These are phyloP conservation scores for Asterella californica DNA, from an alignment of 225 moss, liverwort and hornwort species.

Conservation along the genomic window DNA sequence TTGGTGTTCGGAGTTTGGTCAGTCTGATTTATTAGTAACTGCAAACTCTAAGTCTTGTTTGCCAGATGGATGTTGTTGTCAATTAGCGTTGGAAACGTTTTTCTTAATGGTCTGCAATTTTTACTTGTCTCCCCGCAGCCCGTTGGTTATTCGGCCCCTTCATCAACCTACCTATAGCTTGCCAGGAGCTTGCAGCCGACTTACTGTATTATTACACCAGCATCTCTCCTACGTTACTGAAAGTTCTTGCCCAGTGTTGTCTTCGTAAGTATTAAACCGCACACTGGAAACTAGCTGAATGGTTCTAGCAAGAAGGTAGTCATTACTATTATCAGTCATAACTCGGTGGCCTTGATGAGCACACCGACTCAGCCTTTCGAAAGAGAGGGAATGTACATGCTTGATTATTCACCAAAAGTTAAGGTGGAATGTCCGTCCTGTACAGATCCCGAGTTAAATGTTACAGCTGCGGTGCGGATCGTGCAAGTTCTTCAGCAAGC, in stretches of 20 bases:
- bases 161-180: constrained; percentile 62
- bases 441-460: constrained; percentile 64
- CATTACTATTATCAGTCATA: neutral
- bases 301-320: neutral
- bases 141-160: constrained; percentile 84
- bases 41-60: neutral
- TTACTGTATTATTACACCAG: constrained; percentile 59
- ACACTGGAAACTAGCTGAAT: neutral
- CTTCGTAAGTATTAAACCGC: constrained; percentile 51
- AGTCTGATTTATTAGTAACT: neutral
- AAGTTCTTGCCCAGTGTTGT: constrained; percentile 75
- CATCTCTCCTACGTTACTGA: constrained; percentile 68
- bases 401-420: neutral
- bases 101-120: neutral
- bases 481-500: constrained; percentile 72
- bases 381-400: neutral
- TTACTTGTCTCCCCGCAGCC: constrained; percentile 38
- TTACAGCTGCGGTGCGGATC: constrained; percentile 52
- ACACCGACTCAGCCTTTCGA: neutral
- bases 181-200: constrained; percentile 80
- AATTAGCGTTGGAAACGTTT: neutral
- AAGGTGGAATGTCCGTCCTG: neutral
- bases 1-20: neutral
- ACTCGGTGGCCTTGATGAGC: no score
- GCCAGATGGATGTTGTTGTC: neutral